Evolutionary conservation across 306 rosid genomes (phyloP), one percentile per base, ranked within the genome.

Genomic region (Argentina anserina): DNA sequence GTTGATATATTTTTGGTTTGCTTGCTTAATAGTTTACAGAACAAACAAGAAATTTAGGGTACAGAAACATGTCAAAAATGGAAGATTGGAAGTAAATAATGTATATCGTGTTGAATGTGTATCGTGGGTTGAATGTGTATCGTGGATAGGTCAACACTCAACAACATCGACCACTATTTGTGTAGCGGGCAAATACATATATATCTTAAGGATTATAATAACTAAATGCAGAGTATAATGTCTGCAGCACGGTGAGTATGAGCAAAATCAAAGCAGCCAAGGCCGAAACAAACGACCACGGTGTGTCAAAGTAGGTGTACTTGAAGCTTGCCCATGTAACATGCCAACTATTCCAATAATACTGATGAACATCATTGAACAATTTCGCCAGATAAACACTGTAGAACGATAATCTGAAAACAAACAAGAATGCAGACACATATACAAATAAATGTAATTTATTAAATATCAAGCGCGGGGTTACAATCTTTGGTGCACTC

Each of bases 211-310:
- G 15, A 1, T 47, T 11, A 20, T 76, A 71, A 37, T 78, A 76
- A 40, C 78, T 61, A 46, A 40, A 15, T 45, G 75, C 81, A 14
- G 91, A 69, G 70, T 83, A 88, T 7, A 69, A 79, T 33, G 94
- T 87, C 80, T 88, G 97, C 58, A 71, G 56, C 34, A 86, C 39
- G 0, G 94, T 85, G 14, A 88, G 87, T 56, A 87, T 0, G 68
- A 90, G 49, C 78, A 88, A 74, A 0, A 88, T 13, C 0, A 87
- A 37, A 0, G 88, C 97, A n/a, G 89, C 94, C 1, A 87, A 68
- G 28, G 89, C 94, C 0, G 97, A 88, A 4, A 88, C 77, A 36
- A 81, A 88, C 0, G 92, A 87, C 94, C 97, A 90, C 0, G 90
- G 94, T 2, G 92, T 85, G 43, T 88, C 87, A 69, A 90, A 85